Evolutionary conservation across 1,284 basidiomycete species (phyloP).

Genomic region (Chondrostereum purpureum): DNA sequence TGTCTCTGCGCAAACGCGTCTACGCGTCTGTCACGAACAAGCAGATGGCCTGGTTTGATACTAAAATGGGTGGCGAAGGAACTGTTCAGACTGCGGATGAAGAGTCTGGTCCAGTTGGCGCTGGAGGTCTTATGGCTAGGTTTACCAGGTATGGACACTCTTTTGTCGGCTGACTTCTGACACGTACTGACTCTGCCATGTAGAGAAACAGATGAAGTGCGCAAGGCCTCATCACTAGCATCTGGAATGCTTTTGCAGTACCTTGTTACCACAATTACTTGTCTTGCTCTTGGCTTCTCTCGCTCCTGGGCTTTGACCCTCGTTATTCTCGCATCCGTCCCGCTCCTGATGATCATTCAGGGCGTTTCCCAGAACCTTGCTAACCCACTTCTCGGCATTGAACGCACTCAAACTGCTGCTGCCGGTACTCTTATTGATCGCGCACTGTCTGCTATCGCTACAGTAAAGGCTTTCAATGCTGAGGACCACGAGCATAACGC

Average conservation of each 20-base stretch:
- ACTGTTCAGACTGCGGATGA: constrained; percentile 36
- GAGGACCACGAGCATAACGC: constrained; percentile 51
- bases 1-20: constrained; percentile 62
- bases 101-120: constrained; percentile 60
- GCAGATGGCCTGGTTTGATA: constrained; percentile 85
- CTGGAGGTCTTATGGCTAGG: constrained; percentile 91
- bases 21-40: constrained; percentile 68
- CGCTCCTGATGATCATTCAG: constrained; percentile 73
- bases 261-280: constrained; percentile 72
- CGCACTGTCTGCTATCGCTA: constrained; percentile 74
- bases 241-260: constrained; percentile 78
- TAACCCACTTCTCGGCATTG: constrained; percentile 59
- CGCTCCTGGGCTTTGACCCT: constrained; percentile 83
- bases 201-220: constrained; percentile 93
- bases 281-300: constrained; percentile 76
- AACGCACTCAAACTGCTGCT: constrained; percentile 62
- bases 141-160: constrained; percentile 68
- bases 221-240: constrained; percentile 75
- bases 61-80: constrained; percentile 66
- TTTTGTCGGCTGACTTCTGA: not conserved
- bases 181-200: constrained; percentile 7
- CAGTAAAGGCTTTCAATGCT: constrained; percentile 96
- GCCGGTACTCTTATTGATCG: constrained; percentile 80
- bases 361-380: constrained; percentile 66
- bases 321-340: constrained; percentile 89